These are phyloP conservation scores for Pholiota adiposa DNA, from an alignment of 1,284 basidiomycete genomes.

Conservation along the genomic window DNA sequence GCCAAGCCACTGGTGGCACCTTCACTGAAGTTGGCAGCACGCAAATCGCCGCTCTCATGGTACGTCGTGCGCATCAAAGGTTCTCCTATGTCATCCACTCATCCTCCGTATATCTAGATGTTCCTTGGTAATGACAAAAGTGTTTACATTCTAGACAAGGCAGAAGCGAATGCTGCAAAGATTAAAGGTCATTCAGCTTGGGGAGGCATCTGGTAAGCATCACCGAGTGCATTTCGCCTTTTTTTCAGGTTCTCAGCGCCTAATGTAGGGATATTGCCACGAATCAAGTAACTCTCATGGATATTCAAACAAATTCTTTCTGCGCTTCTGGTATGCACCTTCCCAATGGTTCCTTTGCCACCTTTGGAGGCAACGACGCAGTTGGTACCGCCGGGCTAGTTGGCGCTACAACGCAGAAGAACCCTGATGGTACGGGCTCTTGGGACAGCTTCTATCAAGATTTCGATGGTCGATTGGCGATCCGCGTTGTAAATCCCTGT, in stretches of 20 bases:
- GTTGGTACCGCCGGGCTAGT: constrained; percentile 70
- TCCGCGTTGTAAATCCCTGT: constrained; percentile 81
- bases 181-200: constrained; percentile 58
- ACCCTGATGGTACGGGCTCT: constrained; percentile 47
- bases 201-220: constrained; percentile 47
- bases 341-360: constrained; percentile 66
- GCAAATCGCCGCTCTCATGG: constrained; percentile 68
- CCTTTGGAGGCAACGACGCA: constrained; percentile 77
- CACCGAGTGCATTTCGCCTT: background rate
- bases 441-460: constrained; percentile 68
- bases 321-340: constrained; percentile 78
- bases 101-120: constrained; percentile 42
- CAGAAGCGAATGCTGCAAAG: constrained; percentile 59
- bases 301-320: constrained; percentile 82
- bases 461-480: constrained; percentile 67
- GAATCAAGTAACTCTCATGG: constrained; percentile 60
- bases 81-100: background rate
- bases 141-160: constrained; percentile 62
- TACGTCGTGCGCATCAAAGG: constrained; percentile 22
- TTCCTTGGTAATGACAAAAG: constrained; percentile 59
- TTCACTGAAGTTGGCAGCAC: constrained; percentile 56
- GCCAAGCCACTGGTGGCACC: constrained; percentile 41
- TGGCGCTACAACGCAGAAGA: constrained; percentile 44
- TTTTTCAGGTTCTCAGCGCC: background rate
- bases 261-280: constrained; percentile 52